Percentiles rank a stretch among this genome's conserved stretches.
These are phyloP conservation scores for Linum usitatissimum DNA, from an alignment of 345 rosid species.

Conservation along the genomic window DNA sequence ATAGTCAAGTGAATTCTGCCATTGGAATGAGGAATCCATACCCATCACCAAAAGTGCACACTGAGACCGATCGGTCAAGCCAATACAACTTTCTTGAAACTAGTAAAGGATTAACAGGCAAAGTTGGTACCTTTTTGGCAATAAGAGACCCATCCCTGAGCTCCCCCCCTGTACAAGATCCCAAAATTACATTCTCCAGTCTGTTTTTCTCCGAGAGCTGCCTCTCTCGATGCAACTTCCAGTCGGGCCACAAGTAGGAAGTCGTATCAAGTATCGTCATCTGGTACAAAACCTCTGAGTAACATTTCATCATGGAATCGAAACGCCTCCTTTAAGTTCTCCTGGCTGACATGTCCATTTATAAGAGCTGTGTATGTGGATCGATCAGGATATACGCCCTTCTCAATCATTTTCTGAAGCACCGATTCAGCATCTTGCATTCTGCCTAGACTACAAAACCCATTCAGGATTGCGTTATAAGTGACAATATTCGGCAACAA, in stretches of 20 bases:
- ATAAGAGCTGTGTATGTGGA: conserved; percentile 58
- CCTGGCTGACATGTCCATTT: conserved; percentile 64
- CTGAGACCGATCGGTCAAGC: neutral
- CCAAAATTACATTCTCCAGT: conserved; percentile 81
- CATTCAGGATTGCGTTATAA: conserved; percentile 49
- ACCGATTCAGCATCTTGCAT: conserved; percentile 65
- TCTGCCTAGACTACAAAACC: conserved; percentile 62
- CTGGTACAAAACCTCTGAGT: conserved; percentile 69
- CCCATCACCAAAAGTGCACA: conserved; percentile 1
- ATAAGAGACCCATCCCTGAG: conserved; percentile 73
- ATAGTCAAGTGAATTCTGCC: conserved; percentile 43
- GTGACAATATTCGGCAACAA: conserved; percentile 48
- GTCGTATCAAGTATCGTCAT: conserved; percentile 22
- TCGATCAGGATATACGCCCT: conserved; percentile 52
- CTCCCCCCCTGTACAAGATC: conserved; percentile 58
- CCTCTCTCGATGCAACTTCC: too few relatives aligned
- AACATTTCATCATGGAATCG: conserved; percentile 79
- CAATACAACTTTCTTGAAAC: too few relatives aligned
- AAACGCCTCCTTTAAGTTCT: conserved; percentile 72
- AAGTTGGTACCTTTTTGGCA: conserved; percentile 53
- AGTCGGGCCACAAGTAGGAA: too few relatives aligned
- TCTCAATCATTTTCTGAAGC: conserved; percentile 54
- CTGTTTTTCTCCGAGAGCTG: neutral
- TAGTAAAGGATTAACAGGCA: neutral
- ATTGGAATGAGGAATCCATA: conserved; percentile 11